These are phyloP conservation scores for Phylloporus gajari DNA, from an alignment of 1,284 basidiomycete genomes.

Conservation along the genomic window DNA sequence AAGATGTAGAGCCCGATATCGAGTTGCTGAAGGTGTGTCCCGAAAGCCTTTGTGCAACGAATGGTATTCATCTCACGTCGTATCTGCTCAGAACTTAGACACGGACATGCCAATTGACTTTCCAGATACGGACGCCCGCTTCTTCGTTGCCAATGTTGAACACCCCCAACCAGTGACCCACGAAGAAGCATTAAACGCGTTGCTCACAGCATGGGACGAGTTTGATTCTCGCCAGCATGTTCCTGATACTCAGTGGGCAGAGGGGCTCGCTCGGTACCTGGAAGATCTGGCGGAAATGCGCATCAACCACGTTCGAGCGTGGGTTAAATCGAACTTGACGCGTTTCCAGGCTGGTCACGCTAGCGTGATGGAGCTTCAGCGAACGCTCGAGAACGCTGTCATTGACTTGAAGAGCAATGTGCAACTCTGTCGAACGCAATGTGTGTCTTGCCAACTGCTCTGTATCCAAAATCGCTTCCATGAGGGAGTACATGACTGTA, in stretches of 20 bases:
- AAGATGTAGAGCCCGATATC: conserved; percentile 54
- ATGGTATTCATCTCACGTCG: background rate
- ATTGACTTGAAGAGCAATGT: conserved; percentile 58
- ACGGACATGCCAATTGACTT: conserved; percentile 52
- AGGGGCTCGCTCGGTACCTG: conserved; percentile 51
- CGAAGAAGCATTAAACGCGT: conserved; percentile 41
- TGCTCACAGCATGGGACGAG: conserved; percentile 49
- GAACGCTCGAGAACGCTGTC: conserved; percentile 52
- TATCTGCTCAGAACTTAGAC: conserved; percentile 58
- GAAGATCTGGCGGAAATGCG: conserved; percentile 52
- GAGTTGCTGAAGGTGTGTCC: conserved; percentile 60
- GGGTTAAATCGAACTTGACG: conserved; percentile 59
- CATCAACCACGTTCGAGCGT: conserved; percentile 56
- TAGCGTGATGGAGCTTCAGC: conserved; percentile 57
- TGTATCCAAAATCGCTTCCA: conserved; percentile 60
- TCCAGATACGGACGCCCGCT: conserved; percentile 47
- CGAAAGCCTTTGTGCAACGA: background rate
- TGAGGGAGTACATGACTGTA: conserved; percentile 57
- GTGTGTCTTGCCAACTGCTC: conserved; percentile 56
- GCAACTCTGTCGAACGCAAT: conserved; percentile 60
- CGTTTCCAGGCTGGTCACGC: conserved; percentile 58
- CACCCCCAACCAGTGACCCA: conserved; percentile 25
- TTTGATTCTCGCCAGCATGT: conserved; percentile 45
- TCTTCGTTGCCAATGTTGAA: conserved; percentile 48
- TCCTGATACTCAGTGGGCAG: conserved; percentile 56